These are phyloP conservation scores for Kodamaea arcana DNA, from an alignment of 1,139 yeast species.

Conservation along the genomic window DNA sequence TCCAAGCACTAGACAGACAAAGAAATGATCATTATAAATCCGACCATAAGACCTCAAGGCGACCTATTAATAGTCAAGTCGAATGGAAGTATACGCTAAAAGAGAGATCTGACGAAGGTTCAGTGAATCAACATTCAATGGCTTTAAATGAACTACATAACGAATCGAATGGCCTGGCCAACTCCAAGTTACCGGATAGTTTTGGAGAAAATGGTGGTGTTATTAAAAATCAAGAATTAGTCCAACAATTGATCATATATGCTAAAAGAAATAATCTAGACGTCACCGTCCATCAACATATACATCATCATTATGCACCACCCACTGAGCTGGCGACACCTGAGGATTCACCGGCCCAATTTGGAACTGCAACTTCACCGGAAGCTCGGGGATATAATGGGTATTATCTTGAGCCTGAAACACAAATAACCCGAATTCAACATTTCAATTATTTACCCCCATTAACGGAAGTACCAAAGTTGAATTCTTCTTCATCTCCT, in stretches of 20 bases:
- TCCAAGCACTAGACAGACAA: too few species aligned
- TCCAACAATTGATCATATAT: slow-evolving; percentile 52
- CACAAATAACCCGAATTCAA: slow-evolving; percentile 54
- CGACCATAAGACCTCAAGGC: background rate
- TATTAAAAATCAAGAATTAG: slow-evolving; percentile 50
- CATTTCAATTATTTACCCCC: slow-evolving; percentile 76
- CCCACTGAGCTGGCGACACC: slow-evolving; percentile 7
- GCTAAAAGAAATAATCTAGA: slow-evolving; percentile 60
- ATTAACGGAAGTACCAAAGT: slow-evolving; percentile 63
- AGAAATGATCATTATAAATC: background rate
- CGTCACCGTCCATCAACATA: slow-evolving; percentile 79
- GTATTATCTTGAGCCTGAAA: slow-evolving; percentile 47
- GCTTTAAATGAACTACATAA: slow-evolving; percentile 10
- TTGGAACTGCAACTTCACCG: background rate
- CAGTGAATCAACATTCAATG: too few species aligned
- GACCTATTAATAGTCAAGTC: slow-evolving; percentile 11
- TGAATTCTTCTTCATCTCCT: slow-evolving; percentile 53
- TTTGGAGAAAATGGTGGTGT: slow-evolving; percentile 34
- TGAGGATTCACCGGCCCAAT: background rate
- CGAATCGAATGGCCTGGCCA: slow-evolving; percentile 10
- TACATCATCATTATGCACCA: slow-evolving; percentile 62
- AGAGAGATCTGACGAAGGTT: too few species aligned
- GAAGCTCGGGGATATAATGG: slow-evolving; percentile 4
- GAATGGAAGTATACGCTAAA: slow-evolving; percentile 42
- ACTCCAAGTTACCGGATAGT: too few species aligned